Conservation (phyloP, 1,284 basidiomycete genomes). For the Cryptococcus sp. region DNA sequence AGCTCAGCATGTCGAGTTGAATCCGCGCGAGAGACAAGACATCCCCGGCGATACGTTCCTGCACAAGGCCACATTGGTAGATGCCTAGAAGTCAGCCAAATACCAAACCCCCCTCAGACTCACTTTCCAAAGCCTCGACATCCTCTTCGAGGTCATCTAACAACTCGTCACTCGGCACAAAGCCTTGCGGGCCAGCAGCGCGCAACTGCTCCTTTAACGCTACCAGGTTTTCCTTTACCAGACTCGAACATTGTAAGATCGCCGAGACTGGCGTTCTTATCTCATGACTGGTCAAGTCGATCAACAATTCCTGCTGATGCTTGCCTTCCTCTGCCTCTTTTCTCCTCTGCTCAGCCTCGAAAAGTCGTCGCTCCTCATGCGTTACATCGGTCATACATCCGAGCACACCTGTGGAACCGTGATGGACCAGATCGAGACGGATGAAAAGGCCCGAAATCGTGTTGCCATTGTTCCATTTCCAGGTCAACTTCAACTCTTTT, state of each 20-base stretch:
- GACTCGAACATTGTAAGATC: constrained; percentile 35
- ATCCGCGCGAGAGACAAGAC: constrained; percentile 52
- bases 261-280: constrained; percentile 36
- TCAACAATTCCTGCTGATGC: constrained; percentile 35
- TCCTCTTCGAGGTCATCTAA: constrained; percentile 43
- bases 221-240: constrained; percentile 37
- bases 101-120: constrained; percentile 1
- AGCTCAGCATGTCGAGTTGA: constrained; percentile 43
- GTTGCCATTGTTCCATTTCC: constrained; percentile 32
- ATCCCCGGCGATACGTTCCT: constrained; percentile 55
- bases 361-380: constrained; percentile 25
- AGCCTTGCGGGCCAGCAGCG: constrained; percentile 1
- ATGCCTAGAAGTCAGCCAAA: constrained; percentile 24
- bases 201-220: constrained; percentile 22
- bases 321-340: constrained; percentile 31
- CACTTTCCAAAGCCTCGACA: constrained; percentile 37
- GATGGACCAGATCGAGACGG: constrained; percentile 26
- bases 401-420: constrained; percentile 14
- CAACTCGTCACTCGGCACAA: constrained; percentile 21
- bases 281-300: constrained; percentile 42
- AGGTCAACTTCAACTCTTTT: constrained; percentile 12
- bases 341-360: constrained; percentile 28
- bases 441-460: constrained; percentile 31
- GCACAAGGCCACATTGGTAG: constrained; percentile 50
- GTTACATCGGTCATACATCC: constrained; percentile 27